phyloP scores from a whole-genome alignment of 2,329 filamentous ascomycete species.

The Emergomyces africanus region DNA sequence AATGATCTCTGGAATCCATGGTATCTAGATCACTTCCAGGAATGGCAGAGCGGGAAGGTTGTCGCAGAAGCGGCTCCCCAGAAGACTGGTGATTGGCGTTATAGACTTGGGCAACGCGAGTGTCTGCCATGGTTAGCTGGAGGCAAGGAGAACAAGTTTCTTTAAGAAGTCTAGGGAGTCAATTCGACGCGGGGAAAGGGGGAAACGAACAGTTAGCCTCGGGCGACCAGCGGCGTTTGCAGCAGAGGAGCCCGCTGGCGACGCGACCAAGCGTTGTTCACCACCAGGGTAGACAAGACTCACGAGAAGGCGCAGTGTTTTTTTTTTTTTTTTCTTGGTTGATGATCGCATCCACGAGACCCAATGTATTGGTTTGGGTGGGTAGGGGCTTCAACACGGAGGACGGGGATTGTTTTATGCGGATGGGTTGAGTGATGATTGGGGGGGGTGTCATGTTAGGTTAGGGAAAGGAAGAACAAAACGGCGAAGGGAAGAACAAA shows the following conservation, averaged over 20 bases:
- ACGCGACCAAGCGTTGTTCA: slow-evolving; percentile 5
- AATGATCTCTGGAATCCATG: slow-evolving; percentile 32
- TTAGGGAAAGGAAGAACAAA: neutral
- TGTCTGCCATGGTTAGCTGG: slow-evolving; percentile 7
- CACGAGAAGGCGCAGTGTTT: neutral
- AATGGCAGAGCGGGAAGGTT: slow-evolving; percentile 10
- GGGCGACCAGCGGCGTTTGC: neutral
- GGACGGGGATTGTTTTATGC: slow-evolving; percentile 15
- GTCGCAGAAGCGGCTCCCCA: slow-evolving; percentile 23
- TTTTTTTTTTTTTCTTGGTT: too few species aligned
- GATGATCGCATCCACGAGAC: slow-evolving; percentile 10
- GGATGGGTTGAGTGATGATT: too few species aligned
- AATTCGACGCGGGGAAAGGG: slow-evolving; percentile 1
- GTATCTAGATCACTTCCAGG: slow-evolving; percentile 8
- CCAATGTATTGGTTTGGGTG: neutral
- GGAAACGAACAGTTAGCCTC: neutral
- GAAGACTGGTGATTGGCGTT: slow-evolving; percentile 9
- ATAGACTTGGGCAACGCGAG: slow-evolving; percentile 6
- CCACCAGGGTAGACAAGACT: neutral
- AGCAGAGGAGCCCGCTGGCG: neutral
- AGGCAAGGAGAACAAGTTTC: neutral
- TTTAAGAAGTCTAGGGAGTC: neutral
- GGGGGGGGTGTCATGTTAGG: too few species aligned
- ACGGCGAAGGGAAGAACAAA: neutral
- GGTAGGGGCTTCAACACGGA: slow-evolving; percentile 10